These are phyloP conservation scores for Brettanomyces bruxellensis DNA, from an alignment of 805 yeast genomes.

Conservation along the genomic window DNA sequence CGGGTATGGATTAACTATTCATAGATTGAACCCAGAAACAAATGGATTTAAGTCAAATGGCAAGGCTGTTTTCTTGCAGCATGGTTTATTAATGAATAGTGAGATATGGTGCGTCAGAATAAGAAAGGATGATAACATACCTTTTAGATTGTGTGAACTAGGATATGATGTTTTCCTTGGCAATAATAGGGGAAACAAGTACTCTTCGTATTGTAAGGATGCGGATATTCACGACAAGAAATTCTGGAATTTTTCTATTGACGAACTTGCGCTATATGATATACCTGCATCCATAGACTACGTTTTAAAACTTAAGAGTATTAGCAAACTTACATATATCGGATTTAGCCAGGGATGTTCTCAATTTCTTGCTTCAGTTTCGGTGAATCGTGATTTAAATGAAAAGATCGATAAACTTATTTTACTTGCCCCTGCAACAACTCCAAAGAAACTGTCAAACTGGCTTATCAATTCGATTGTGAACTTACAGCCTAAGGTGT, in stretches of 20 bases:
- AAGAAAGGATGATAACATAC: conserved; percentile 41
- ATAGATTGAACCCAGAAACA: conserved; percentile 42
- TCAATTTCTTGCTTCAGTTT: conserved; percentile 80
- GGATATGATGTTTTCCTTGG: conserved; percentile 97
- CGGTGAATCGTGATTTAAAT: conserved; percentile 63
- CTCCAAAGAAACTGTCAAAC: conserved; percentile 79
- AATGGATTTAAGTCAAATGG: conserved; percentile 25
- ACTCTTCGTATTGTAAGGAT: conserved; percentile 68
- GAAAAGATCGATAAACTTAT: conserved; percentile 38
- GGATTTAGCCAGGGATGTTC: conserved; percentile 97
- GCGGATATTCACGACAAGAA: conserved; percentile 28
- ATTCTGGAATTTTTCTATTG: conserved; percentile 91
- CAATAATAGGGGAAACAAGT: conserved; percentile 87
- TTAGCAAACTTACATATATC: conserved; percentile 48
- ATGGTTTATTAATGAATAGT: conserved; percentile 83
- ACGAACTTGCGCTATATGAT: conserved; percentile 86
- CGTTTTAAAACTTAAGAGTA: conserved; percentile 46
- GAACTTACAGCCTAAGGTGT: conserved; percentile 65
- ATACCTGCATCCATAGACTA: conserved; percentile 80
- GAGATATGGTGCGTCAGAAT: conserved; percentile 53
- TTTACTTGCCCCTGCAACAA: conserved; percentile 82
- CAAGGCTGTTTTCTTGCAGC: conserved; percentile 75
- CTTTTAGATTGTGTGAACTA: conserved; percentile 63
- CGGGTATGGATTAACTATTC: conserved; percentile 67
- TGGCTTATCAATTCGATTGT: conserved; percentile 68